Evolutionary conservation across 331 rosid species (phyloP), one percentile per base, ranked within the genome.

Genomic region (Erythrophleum ivorense): DNA sequence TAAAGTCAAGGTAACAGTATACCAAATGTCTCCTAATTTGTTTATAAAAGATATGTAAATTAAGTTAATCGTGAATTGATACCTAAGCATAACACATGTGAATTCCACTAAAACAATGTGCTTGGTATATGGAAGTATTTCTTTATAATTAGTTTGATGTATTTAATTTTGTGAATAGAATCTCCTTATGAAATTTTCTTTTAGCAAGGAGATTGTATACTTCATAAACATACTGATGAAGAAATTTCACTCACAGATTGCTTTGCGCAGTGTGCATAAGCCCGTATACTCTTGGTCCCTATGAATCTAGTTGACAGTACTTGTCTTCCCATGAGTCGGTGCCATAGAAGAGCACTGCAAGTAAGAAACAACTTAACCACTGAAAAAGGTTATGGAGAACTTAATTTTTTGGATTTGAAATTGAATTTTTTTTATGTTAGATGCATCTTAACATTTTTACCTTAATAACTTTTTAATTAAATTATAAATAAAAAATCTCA

Each of bases 291-390:
- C 64, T 88, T 88, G 0, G 98, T 83, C 76, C 94, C 97, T 4
- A 53, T 77, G 83, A 96, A 96, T 81, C 77, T 83, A 5, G 97
- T 86, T 31, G 94, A 70, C 9, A 94, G 86, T 48, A 90, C 97
- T 12, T 87, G 89, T 76, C 80, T 55, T 82, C 99, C 99, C 99
- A 94, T 96, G 67, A 96, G 88, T 70, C 90, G 83, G 79, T 94
- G 97, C 97, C 97, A 96, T 52, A 94, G 88, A 76, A 96, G 98
- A 81, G 99, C 98, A 78, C 99, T 96, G 91, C 69, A 80, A 71
- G 15, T 0, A 48, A 71, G 21, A 48, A 13, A 14, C 7, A 14
- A 16, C 41, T 2, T 65, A 65, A 19, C 48, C 24, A 65, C 68
- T 31, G n/a, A 31, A 13, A 62, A 11, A 62, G 13, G 19, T 31